Evolutionary conservation across 176 grass and related monocot species (phyloP), one percentile per base, ranked within the genome.

Genomic region (Avena sativa): DNA sequence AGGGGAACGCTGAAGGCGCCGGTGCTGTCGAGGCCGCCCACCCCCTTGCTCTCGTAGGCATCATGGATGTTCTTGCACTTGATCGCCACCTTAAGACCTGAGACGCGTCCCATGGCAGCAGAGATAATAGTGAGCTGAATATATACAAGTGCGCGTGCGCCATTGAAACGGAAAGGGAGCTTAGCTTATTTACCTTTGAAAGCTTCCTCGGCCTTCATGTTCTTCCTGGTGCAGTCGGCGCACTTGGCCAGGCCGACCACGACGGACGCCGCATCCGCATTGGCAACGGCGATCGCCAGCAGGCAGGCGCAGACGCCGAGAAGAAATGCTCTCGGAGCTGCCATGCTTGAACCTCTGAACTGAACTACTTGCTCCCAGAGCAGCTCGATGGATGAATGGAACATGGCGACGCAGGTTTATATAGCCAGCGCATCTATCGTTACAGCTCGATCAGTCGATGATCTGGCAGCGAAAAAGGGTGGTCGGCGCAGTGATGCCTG

Each of bases 1-100:
- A 89, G 47, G 6, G 87, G 82, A 12, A 89, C 57, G 34, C 57
- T 74, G 67, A 89, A 89, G 1, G 82, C 82, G 12, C 87, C 87
- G 8, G 82, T 34, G 74, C 74, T 15, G 74, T 77, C 74, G 49
- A 77, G 50, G 26, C 3, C 26, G 23, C 74, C 74, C 8, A 77
- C 9, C 0, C 50, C 74, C 50, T 56, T 77, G 74, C 74, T 77
- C 74, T 56, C 50, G 50, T 77, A 77, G 2, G 20, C 50, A 1
- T 50, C 74, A 4, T 56, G 8, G 15, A 53, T 1, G 9, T 77
- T 77, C 74, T 77, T 77, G 74, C 74, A 77, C 74, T 56, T 77
- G 74, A 77, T 77, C 3, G 74, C 74, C 74, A 77, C 74, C 8
- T 77, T 16, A 6, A 77, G 15, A 56, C 50, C 74, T 77, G 74